Evolutionary conservation across 2,329 filamentous ascomycete species (phyloP), one percentile per base, ranked within the genome.

Genomic region (Diplodia intermedia): DNA sequence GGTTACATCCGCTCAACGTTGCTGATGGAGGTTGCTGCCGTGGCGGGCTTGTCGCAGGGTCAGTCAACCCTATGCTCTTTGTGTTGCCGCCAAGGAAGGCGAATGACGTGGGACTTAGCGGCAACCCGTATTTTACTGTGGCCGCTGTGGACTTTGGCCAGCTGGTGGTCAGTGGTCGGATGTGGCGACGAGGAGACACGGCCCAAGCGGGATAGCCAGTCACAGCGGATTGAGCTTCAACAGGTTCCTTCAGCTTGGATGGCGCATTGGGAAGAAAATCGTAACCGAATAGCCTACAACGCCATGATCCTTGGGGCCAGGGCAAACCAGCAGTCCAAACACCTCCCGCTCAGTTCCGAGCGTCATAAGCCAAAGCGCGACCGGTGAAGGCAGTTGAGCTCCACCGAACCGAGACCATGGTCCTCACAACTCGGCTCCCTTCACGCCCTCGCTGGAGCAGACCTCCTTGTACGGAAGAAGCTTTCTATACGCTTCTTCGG

Each of bases 401-500:
- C 26, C 26, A 26, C 26, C 26, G 26, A 4, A 26, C 56, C 4
- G 57, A 50, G 56, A 18, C 7, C 40, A 7, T 29, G n/a, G 15
- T 15, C n/a, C 15, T 33, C 15, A 33, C 5, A 43, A n/a, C 6
- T 63, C 29, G 23, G 47, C 9, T 1, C 50, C 23, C 26, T 50
- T 73, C 52, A 81, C 74, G 65, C 78, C 76, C 54, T 82, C 81
- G 70, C 80, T 82, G 20, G 81, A 73, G 72, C 82, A 85, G 11
- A 79, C 77, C 71, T 85, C 84, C 18, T 77, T 75, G 15, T 80
- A 77, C 20, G 82, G 81, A 15, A 86, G 72, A 20, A 85, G 56
- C 67, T 80, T 80, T 62, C 80, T 78, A 57, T 82, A 81, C 63
- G 78, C 79, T 67, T 83, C 83, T 47, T 85, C 82, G 61, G 79